Conservation (phyloP, 306 rosid species). For the Dryas alaskensis region DNA sequence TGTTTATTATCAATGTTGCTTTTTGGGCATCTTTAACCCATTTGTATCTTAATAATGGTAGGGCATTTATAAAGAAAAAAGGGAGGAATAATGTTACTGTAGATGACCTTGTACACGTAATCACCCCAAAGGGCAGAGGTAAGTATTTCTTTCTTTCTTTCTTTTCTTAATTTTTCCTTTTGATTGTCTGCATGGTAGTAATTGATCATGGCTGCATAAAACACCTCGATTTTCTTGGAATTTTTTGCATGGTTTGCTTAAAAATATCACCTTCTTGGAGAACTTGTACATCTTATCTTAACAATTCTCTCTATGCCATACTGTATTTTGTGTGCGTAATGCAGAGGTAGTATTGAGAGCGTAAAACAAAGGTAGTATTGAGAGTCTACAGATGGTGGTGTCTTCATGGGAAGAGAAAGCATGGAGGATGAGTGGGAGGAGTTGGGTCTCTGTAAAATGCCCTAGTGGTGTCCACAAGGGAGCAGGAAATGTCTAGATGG, state of each 20-base stretch:
- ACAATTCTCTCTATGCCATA: neutral
- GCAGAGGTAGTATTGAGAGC: neutral
- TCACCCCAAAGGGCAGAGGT: slow-evolving; percentile 95
- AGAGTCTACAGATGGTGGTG: neutral
- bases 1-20: neutral
- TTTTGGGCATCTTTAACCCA: neutral
- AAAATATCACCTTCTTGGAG: neutral
- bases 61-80: slow-evolving; percentile 76
- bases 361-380: too few species aligned
- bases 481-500: neutral
- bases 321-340: neutral
- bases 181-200: neutral
- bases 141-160: slow-evolving; percentile 5
- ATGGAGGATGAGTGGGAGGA: slow-evolving; percentile 4
- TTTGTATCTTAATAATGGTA: slow-evolving; percentile 10
- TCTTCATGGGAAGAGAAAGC: neutral
- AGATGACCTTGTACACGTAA: slow-evolving; percentile 79
- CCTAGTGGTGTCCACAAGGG: neutral
- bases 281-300: neutral
- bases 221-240: neutral
- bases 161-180: neutral
- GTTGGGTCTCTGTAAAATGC: neutral
- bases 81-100: slow-evolving; percentile 81
- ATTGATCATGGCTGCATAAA: neutral
- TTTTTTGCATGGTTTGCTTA: neutral